Percentiles rank a stretch among this genome's conserved stretches.
These are phyloP conservation scores for Solanum corneliomulleri DNA, from an alignment of 257 asterid species.

Conservation along the genomic window DNA sequence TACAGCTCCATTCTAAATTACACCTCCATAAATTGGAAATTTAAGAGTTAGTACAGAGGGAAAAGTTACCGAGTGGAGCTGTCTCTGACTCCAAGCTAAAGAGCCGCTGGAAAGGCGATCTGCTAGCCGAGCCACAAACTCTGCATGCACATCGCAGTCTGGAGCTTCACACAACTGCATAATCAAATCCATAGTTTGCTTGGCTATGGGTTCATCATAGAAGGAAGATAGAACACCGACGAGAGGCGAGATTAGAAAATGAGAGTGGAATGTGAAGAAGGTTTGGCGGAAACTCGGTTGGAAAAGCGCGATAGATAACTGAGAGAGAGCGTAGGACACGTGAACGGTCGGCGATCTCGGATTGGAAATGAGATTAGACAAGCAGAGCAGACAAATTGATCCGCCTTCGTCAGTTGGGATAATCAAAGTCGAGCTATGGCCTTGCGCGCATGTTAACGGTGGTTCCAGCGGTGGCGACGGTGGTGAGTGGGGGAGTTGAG, in stretches of 20 bases:
- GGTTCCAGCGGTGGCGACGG: conserved; percentile 15
- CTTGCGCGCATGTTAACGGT: conserved; percentile 39
- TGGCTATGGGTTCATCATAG: conserved; percentile 65
- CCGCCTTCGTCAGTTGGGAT: conserved; percentile 74
- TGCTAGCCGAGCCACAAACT: conserved; percentile 60
- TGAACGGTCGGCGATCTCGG: conserved; percentile 73
- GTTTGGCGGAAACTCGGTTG: conserved; percentile 59
- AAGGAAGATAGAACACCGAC: conserved; percentile 41
- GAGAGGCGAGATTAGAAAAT: conserved; percentile 81
- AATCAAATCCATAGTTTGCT: conserved; percentile 56
- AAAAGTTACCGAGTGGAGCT: conserved; percentile 50
- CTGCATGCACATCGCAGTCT: conserved; percentile 34
- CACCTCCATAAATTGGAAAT: not conserved
- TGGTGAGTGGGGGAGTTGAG: conserved; percentile 6
- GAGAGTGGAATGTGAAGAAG: conserved; percentile 57
- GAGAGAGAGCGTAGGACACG: conserved; percentile 87
- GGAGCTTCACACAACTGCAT: conserved; percentile 37
- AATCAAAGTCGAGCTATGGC: conserved; percentile 61
- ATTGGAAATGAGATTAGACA: conserved; percentile 64
- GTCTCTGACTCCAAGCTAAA: conserved; percentile 70
- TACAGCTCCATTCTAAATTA: not conserved
- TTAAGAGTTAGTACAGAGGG: not conserved
- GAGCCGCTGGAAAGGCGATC: conserved; percentile 52
- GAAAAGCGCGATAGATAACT: conserved; percentile 61
- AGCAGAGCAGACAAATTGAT: conserved; percentile 72